phyloP scores from a whole-genome alignment of 495 filamentous ascomycete species.

The Aspergillus taichungensis region DNA sequence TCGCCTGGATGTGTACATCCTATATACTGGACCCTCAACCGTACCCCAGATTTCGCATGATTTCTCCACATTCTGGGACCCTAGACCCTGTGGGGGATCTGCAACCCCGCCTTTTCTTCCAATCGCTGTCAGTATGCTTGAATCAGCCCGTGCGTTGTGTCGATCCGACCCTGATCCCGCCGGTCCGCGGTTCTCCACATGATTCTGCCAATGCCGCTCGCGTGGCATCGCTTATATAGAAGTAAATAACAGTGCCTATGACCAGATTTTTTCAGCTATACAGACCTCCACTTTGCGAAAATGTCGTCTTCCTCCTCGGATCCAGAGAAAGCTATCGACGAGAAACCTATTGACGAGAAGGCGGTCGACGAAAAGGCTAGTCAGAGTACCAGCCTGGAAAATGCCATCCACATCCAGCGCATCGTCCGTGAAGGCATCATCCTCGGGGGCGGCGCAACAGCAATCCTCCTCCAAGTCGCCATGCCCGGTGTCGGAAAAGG shows the following conservation, averaged over 20 bases:
- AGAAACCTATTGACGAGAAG: too few species aligned
- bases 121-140: too few species aligned
- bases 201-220: too few species aligned
- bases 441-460: constrained; percentile 26
- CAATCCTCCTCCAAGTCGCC: constrained; percentile 34
- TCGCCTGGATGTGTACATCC: not conserved
- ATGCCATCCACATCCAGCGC: constrained; percentile 21
- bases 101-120: too few species aligned
- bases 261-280: not conserved
- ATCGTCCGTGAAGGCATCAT: constrained; percentile 31
- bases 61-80: too few species aligned
- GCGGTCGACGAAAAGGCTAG: too few species aligned
- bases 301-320: constrained; percentile 1
- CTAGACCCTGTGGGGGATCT: too few species aligned
- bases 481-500: constrained; percentile 29
- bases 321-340: constrained; percentile 2
- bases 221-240: too few species aligned
- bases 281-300: not conserved
- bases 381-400: constrained; percentile 6
- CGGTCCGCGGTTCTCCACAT: too few species aligned
- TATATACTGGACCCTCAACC: not conserved
- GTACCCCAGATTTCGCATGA: not conserved
- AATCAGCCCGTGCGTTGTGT: too few species aligned
- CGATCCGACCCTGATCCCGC: too few species aligned
- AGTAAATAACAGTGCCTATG: too few species aligned